Base-by-base conservation (phyloP, 106 monocot genomes). In the Xerophyta viscosa region DNA sequence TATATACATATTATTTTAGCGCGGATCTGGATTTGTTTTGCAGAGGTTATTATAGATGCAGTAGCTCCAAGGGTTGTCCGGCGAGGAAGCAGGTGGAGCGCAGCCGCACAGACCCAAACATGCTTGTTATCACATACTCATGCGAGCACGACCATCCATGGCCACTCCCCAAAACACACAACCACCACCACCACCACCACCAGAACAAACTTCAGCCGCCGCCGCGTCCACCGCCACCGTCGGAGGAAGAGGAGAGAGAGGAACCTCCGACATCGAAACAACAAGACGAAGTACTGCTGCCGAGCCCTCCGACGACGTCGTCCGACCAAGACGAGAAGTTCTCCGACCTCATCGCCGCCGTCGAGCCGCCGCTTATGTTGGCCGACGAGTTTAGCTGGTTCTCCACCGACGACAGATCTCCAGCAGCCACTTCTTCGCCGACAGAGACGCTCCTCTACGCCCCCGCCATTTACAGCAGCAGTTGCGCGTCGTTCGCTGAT, bases 41-140 rank as follows among this genome's bases (percentile, higher is more conserved):
- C 71, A 84, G 84, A 52, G 84, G 84, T 0, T 84, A 84, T 59
- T 84, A 84, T 59, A 47, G 75, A 36, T 84, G 79, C 52, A 84
- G 79, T 75, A 75, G 79, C 57, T 75, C 75, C 11, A 84, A 84
- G 57, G 79, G 79, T 3, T 79, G 79, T 29, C 78, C 79, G 24
- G 79, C 79, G 31, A 59, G 79, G 61, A 79, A 79, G 64, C 78
- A 74, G 50, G 84, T 84, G 31, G 84, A 84, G 71, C 46, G 84
- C 44, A 80, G 80, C 80, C 56, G 76, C 18, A 43, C 39, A 15
- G 85, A 86, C 39, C 85, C 85, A 23, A 59, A 56, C 42, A 63
- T 70, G 62, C 59, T 86, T 29, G 50, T 86, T 17, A 62, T 86
- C 46, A 80, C 79, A 58, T 86, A 86, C 69, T 61, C 85, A 50